These are phyloP conservation scores for Styphnolobium japonicum DNA, from an alignment of 306 rosid genomes.

Conservation along the genomic window DNA sequence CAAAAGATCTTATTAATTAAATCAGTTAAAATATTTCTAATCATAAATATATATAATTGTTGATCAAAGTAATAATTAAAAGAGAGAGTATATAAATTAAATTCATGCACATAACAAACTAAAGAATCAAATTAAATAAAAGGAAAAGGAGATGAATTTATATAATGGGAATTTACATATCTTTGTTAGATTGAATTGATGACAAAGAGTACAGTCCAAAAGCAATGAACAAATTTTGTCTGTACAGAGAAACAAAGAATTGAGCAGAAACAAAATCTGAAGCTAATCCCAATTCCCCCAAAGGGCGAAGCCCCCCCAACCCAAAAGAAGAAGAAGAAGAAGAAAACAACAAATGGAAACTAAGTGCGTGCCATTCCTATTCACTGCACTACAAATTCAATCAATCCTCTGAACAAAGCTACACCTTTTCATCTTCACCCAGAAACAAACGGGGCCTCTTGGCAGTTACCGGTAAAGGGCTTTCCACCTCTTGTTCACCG, in stretches of 20 bases:
- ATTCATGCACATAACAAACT: not conserved
- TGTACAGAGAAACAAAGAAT: conserved; percentile 45
- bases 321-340: not conserved
- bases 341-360: not conserved
- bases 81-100: not conserved
- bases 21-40: not conserved
- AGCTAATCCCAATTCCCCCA: not conserved
- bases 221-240: conserved; percentile 55
- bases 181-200: conserved; percentile 27
- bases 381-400: conserved; percentile 17
- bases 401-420: conserved; percentile 14
- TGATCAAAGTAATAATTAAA: not conserved
- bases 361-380: conserved; percentile 7
- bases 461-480: conserved; percentile 56
- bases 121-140: not conserved
- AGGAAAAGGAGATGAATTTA: not conserved
- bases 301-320: not conserved
- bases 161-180: not conserved
- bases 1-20: not conserved
- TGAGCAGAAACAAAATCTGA: conserved; percentile 22
- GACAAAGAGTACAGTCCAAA: conserved; percentile 17
- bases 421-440: conserved; percentile 8
- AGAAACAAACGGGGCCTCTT: conserved; percentile 62
- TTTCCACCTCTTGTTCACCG: conserved; percentile 82
- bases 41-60: not conserved